A percentile compares a stretch with the other conserved stretches of the same genome.
Conservation (phyloP, 2,329 filamentous ascomycete species). For the Chrysoporthe deuterocubensis region DNA sequence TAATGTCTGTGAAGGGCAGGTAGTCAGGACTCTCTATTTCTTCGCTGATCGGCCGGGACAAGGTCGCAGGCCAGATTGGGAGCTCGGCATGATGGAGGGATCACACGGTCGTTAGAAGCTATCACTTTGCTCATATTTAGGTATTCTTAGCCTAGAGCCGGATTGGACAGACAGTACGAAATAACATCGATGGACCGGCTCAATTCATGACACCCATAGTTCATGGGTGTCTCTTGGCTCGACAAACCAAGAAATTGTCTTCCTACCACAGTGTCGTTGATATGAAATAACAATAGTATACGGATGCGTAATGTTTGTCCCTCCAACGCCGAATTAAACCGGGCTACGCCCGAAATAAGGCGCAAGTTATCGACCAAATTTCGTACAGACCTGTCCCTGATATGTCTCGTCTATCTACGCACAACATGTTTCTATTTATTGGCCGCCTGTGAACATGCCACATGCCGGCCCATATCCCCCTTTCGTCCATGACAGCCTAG, state of each 20-base stretch:
- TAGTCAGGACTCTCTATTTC: background rate
- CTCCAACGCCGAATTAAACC: background rate
- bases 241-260: background rate
- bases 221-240: background rate
- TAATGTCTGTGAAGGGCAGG: slow-evolving; percentile 2
- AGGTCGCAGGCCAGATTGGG: background rate
- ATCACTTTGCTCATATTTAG: background rate
- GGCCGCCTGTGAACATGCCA: background rate
- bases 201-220: background rate
- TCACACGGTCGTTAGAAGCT: background rate
- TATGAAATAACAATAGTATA: background rate
- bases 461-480: background rate
- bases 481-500: background rate
- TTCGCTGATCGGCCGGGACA: background rate
- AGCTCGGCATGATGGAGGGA: background rate
- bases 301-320: background rate
- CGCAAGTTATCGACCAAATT: background rate
- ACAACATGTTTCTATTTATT: background rate
- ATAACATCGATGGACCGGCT: background rate
- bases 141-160: slow-evolving; percentile 18
- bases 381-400: background rate
- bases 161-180: slow-evolving; percentile 5
- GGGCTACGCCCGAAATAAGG: background rate
- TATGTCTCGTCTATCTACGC: background rate
- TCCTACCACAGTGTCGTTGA: background rate